Conservation (phyloP, 1,139 yeast genomes). For the Sugiyamaella castrensis region DNA sequence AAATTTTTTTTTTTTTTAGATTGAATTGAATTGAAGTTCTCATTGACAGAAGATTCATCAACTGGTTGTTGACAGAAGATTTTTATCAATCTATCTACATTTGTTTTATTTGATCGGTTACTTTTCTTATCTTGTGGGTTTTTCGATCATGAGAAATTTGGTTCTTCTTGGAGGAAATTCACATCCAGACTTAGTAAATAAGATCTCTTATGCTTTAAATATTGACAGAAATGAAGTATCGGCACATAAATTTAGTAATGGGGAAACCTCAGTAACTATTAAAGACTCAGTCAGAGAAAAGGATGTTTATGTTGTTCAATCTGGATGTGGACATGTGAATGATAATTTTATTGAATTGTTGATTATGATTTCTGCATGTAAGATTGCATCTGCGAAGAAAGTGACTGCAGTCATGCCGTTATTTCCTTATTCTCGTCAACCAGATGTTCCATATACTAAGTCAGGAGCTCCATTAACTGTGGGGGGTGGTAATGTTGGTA, state of each 20-base stretch:
- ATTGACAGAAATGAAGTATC: constrained; percentile 58
- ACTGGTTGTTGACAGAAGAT: too few species aligned
- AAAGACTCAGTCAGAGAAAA: constrained; percentile 87
- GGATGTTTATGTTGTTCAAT: constrained; percentile 81
- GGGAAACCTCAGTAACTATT: constrained; percentile 85
- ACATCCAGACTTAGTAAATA: constrained; percentile 59
- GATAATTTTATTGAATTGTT: constrained; percentile 86
- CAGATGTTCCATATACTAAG: constrained; percentile 84
- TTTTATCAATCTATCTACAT: neutral
- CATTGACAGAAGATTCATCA: too few species aligned
- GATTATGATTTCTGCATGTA: constrained; percentile 90
- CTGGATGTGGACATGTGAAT: constrained; percentile 84
- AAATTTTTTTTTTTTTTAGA: too few species aligned
- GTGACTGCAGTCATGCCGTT: constrained; percentile 94
- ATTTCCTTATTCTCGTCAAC: constrained; percentile 95
- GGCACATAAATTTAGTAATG: constrained; percentile 65
- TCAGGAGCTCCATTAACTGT: constrained; percentile 59
- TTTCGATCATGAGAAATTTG: constrained; percentile 58
- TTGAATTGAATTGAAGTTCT: too few species aligned
- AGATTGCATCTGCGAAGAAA: constrained; percentile 88
- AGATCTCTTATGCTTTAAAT: constrained; percentile 63
- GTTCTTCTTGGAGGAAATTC: constrained; percentile 77
- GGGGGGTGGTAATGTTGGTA: constrained; percentile 35
- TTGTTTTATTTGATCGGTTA: neutral
- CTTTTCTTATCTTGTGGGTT: neutral